Evolutionary conservation across 2,329 filamentous ascomycete genomes (phyloP), one percentile per base, ranked within the genome.

Genomic region (Venturia nashicola): DNA sequence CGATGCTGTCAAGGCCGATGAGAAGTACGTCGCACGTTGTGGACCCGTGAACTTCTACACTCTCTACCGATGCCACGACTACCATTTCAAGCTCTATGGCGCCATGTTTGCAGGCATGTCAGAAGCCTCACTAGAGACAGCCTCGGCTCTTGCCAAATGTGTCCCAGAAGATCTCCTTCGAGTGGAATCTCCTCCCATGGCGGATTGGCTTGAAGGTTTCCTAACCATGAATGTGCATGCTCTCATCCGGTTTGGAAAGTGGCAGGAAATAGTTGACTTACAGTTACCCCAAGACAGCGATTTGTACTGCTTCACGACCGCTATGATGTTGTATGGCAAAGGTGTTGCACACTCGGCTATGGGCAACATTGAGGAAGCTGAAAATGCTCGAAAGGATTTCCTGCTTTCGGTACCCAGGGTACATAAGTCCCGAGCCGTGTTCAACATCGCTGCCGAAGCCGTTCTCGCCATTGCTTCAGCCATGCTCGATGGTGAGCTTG

Each of bases 161-260:
- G 75, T 91, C 4, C 82, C 88, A 0, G 83, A 87, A 62, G 80
- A 81, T 0, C 73, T 91, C 3, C 77, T 92, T 0, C 81, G 83
- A 0, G 77, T 89, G 4, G 71, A 85, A 66, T 85, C 83, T 0
- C 87, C 87, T 0, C 86, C 87, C 0, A 91, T 92, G 88, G 87
- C 88, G 0, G 87, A 91, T 72, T 91, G 87, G 84, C 76, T 91
- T 0, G 89, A 92, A 72, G 82, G 82, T 1, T 91, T 90, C 67
- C 73, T 88, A 3, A 81, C 82, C 1, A 84, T 90, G 72, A 81
- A 85, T 3, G 76, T 87, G 1, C 89, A 93, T 71, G 85, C 86
- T 0, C 76, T 89, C 18, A 79, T 93, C 55, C 83, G 89, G 0
- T 93, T 92, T 68, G 89, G 89, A 0, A 77, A 76, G 18, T 92